Base-by-base conservation (phyloP, 768 basidiomycete species). In the Leccinum subgranulosum region DNA sequence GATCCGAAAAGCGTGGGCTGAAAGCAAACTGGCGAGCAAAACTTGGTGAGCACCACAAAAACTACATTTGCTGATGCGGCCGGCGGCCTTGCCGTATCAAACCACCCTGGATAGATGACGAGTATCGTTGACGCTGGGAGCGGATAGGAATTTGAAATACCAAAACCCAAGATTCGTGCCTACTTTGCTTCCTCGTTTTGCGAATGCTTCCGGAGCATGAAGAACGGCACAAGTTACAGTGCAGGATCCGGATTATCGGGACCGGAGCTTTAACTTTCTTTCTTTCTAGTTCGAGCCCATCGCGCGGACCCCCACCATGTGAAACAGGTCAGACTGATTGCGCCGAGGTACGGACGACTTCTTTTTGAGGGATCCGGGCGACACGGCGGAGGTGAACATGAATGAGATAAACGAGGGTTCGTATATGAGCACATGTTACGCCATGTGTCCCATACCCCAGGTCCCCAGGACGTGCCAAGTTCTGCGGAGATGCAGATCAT, bases 61-160 rank as follows among this genome's bases (percentile, higher is more conserved):
- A 33, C 12, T 10, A 33, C 6, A 33, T 31, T 31, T 33, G 12
- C 31, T 33, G 31, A 33, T 33, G 31, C 25, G 9, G 28, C 31
- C 31, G 12, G 31, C 31, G 31, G 33, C 8, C 28, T 14, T 33
- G 33, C 33, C 33, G 33, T 33, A 33, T 6, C 33, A 33, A 33
- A 33, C 33, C 31, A 33, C 31, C 23, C 23, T 3, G 23, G 23
- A 23, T 23, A 23, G 23, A 23, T 23, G 23, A 2, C 23, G 23
- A 23, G 4, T 25, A 25, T 25, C 33, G 33, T 15, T 15, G 33
- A 34, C 6, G 33, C 25, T 25, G 25, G 25, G 10, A 41, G 17
- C 8, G 39, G 12, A 4, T 11, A 19, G 25, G 31, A 36, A 66
- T 65, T 65, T 65, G 60, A 65, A 65, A 65, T 65, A 39, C 11